These are phyloP conservation scores for Thielaviopsis musarum DNA, from an alignment of 2,329 filamentous ascomycete species.

Conservation along the genomic window DNA sequence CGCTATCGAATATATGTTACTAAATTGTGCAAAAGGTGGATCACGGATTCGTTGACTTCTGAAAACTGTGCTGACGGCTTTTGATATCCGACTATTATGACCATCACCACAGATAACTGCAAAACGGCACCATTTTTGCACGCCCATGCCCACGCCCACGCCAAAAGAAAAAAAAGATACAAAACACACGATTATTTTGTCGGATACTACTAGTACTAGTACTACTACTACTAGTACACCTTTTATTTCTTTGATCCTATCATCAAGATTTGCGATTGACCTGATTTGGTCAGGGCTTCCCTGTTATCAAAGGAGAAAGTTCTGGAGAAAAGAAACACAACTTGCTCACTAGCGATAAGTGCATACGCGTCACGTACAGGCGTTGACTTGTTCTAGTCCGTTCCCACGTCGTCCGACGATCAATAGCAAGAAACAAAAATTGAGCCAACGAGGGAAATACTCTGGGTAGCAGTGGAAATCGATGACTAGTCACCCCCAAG, in stretches of 20 bases:
- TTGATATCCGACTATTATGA: not conserved
- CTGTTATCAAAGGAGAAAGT: not conserved
- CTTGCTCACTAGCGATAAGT: not conserved
- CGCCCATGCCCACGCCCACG: not conserved
- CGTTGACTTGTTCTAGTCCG: conserved; percentile 1
- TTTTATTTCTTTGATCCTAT: not conserved
- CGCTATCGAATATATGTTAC: not conserved
- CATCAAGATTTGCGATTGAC: not conserved
- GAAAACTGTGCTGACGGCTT: not conserved
- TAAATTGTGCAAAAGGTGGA: not conserved
- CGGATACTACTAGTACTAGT: too few species aligned
- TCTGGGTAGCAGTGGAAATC: too few species aligned
- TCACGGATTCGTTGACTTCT: not conserved
- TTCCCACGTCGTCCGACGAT: conserved; percentile 4
- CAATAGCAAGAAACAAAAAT: conserved; percentile 3
- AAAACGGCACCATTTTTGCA: not conserved
- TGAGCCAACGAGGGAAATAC: too few species aligned
- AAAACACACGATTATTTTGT: not conserved
- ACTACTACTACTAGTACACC: too few species aligned
- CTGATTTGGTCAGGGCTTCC: not conserved
- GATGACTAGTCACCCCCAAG: not conserved
- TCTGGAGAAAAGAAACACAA: not conserved
- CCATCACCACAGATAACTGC: not conserved
- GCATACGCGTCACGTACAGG: conserved; percentile 1
- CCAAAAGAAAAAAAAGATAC: not conserved